Percentiles rank a stretch among this genome's conserved stretches.
Evolutionary conservation across 1,284 basidiomycete species (phyloP).

Genomic region (Papiliotrema terrestris): DNA sequence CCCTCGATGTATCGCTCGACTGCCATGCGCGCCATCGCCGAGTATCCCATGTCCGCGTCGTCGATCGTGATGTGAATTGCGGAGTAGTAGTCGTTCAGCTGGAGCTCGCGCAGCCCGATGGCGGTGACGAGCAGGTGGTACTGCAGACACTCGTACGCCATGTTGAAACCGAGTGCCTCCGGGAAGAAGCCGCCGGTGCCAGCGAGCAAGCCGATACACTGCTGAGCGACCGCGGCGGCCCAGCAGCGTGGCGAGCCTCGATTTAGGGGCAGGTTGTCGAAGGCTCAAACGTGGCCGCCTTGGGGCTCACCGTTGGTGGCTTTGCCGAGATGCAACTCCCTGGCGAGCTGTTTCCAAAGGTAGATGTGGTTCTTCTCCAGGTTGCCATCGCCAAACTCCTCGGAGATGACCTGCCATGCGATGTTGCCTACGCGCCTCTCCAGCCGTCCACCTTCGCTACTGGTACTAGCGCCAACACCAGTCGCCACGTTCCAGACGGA

Average conservation of each 20-base stretch:
- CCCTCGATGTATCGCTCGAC: constrained; percentile 31
- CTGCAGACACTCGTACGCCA: constrained; percentile 39
- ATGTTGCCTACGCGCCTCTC: constrained; percentile 26
- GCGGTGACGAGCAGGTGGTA: constrained; percentile 39
- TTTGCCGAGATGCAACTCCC: constrained; percentile 9
- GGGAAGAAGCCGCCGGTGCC: constrained; percentile 32
- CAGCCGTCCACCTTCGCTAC: constrained; percentile 1
- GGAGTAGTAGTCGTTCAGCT: constrained; percentile 40
- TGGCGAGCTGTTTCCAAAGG: constrained; percentile 27
- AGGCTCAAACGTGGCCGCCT: constrained; percentile 17
- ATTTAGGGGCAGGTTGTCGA: constrained; percentile 21
- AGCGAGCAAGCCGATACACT: constrained; percentile 29
- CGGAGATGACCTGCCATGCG: constrained; percentile 41
- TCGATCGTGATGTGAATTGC: constrained; percentile 41
- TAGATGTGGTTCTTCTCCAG: constrained; percentile 36
- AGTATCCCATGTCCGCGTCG: constrained; percentile 37
- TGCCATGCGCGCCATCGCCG: constrained; percentile 32
- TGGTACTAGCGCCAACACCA: not conserved
- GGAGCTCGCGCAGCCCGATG: constrained; percentile 34
- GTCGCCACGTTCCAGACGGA: constrained; percentile 15
- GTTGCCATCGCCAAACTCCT: constrained; percentile 44
- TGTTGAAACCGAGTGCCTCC: constrained; percentile 41
- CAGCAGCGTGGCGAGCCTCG: constrained; percentile 30
- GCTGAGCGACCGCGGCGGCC: constrained; percentile 39
- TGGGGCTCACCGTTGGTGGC: constrained; percentile 7